phyloP scores from a whole-genome alignment of 1,284 basidiomycete genomes.

The Rhodotorula sp. region DNA sequence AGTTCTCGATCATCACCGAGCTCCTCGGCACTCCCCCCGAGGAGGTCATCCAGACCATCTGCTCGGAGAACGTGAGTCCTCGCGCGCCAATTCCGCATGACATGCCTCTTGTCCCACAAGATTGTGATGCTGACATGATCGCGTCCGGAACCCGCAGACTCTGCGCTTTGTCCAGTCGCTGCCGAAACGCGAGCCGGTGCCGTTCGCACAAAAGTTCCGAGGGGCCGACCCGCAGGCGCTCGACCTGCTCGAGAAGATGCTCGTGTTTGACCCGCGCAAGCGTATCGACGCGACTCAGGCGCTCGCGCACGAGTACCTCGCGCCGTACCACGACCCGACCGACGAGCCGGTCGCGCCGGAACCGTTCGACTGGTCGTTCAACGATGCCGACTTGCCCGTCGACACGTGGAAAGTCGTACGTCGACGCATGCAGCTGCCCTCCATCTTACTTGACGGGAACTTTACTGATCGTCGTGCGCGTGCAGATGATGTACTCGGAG shows the following conservation, averaged over 20 bases:
- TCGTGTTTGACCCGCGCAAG: conserved; percentile 96
- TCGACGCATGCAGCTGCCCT: neutral
- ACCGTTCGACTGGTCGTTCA: conserved; percentile 99
- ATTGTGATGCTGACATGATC: too few species aligned
- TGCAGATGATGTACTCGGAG: conserved; percentile 54
- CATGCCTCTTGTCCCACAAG: neutral
- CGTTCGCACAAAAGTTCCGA: conserved; percentile 90
- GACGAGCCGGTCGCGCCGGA: conserved; percentile 94
- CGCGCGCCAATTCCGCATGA: conserved; percentile 30
- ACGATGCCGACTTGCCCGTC: conserved; percentile 98
- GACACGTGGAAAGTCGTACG: conserved; percentile 91
- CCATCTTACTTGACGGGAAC: too few species aligned
- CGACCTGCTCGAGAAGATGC: conserved; percentile 97
- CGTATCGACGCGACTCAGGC: conserved; percentile 91
- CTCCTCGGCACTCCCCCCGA: conserved; percentile 95
- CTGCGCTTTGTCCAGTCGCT: conserved; percentile 98
- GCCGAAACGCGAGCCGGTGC: conserved; percentile 92
- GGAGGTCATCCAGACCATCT: conserved; percentile 99
- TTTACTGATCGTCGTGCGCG: too few species aligned
- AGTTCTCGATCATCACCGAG: conserved; percentile 99
- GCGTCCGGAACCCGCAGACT: conserved; percentile 60
- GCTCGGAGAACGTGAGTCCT: conserved; percentile 83
- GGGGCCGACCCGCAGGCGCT: conserved; percentile 88
- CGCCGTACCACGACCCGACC: conserved; percentile 97
- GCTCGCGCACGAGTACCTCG: conserved; percentile 90